Evolutionary conservation across 805 yeast genomes (phyloP), one percentile per base, ranked within the genome.

Genomic region (Blastobotrys chiropterorum): DNA sequence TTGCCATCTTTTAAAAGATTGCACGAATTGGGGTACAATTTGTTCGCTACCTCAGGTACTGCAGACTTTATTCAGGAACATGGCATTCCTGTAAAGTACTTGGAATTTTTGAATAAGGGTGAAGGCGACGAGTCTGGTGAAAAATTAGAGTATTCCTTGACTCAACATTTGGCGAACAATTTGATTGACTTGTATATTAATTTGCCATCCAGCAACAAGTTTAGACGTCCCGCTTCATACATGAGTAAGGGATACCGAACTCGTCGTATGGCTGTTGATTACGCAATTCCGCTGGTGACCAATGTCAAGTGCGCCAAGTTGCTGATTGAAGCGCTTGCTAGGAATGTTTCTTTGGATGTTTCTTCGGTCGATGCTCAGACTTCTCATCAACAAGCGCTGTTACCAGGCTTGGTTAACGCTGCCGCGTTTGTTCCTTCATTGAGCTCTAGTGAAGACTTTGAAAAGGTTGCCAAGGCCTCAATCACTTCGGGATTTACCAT

Each of bases 241-340:
- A 89, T 94, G 78, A 88, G 97, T 26, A 90, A 87, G 75, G 99
- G 99, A 69, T 94, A 94, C 79, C 83, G 81, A 71, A 88, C 98
- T 45, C 95, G 99, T 79, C 94, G 99, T 78, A 87, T 94, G 98
- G 99, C 99, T 61, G 97, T 94, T 59, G 99, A 94, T 73, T 95
- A 87, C 70, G 90, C 97, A 49, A 90, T 94, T 67, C 99, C 99
- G 48, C 78, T 94, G 69, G 96, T 94, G 48, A 94, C 99, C 59
- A 94, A 94, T 67, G 98, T 94, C 60, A 94, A 94, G 74, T 85
- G 90, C 77, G 99, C 99, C 56, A 94, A 94, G 73, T 76, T 94
- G 60, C 77, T 94, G 71, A 83, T 94, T 59, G 98, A 94, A 74
- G 98, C 99, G n/a, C 70, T 90, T 59, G 78, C 92, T 40, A 78